Base-by-base conservation (phyloP, 75 land plant genomes). In the Adiantum capillusveneris region DNA sequence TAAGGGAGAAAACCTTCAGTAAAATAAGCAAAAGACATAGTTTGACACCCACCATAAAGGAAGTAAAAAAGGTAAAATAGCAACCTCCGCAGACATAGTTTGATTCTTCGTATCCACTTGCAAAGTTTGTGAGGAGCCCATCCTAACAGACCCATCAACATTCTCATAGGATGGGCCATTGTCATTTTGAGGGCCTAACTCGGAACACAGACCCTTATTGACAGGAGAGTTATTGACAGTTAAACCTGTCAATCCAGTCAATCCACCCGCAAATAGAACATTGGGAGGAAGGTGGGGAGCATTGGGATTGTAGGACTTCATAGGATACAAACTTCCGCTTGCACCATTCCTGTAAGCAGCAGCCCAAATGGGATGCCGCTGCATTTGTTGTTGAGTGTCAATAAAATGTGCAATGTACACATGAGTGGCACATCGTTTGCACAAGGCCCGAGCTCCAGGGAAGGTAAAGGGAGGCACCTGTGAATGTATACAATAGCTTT, bases 341-440 rank as follows among this genome's bases (percentile, higher is more conserved):
- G 74, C 64, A 18, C 69, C 36, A 46, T 75, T 71, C 42, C 63
- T 61, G 16, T 20, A 56, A 11, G 67, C 26, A 24, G 76, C 64
- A 18, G 69, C 49, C 58, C 76, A 65, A n/a, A 54, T 56, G 19
- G 76, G 65, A 30, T 72, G 67, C 28, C 59, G 63, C 21, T 29
- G 56, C 37, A 65, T 22, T 56, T 72, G 70, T 43, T 72, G 79
- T 57, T 76, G 76, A 52, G 44, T 39, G 24, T 72, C 79, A 56
- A 76, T 71, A 55, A 76, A 76, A 44, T 53, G 75, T 28, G 78
- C 69, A 29, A 75, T 71, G 56, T 65, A 75, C 21, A 75, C 78
- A 52, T 75, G 78, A 22, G 34, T 31, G 31, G 78, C 78, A 58
- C 75, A 75, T 20, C 63, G 66, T 46, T 75, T 75, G 63, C 68